Percentiles rank a stretch among this genome's conserved stretches.
These are phyloP conservation scores for Fusarium floridanum DNA, from an alignment of 2,329 filamentous ascomycete genomes.

Conservation along the genomic window DNA sequence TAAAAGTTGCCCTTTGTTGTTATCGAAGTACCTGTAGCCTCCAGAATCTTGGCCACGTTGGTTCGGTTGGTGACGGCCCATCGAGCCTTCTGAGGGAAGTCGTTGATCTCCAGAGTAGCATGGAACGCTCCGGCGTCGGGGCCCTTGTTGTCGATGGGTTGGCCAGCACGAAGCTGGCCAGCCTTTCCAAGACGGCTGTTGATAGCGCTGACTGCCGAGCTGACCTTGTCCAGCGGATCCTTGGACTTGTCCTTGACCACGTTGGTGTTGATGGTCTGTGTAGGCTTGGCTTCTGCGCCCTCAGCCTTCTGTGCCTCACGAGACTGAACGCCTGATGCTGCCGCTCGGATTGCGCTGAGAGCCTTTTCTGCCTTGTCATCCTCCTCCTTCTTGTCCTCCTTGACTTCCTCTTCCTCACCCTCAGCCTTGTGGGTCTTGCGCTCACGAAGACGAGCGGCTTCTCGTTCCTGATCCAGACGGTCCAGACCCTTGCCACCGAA, in stretches of 20 bases:
- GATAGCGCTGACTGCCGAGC: slow-evolving; percentile 91
- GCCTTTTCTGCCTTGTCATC: slow-evolving; percentile 79
- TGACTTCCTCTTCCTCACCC: slow-evolving; percentile 84
- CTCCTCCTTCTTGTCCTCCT: slow-evolving; percentile 81
- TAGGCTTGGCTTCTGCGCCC: slow-evolving; percentile 50
- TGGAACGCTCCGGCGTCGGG: slow-evolving; percentile 97
- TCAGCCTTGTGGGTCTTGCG: slow-evolving; percentile 91
- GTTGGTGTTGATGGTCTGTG: slow-evolving; percentile 66
- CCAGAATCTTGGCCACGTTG: slow-evolving; percentile 97
- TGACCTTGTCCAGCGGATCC: slow-evolving; percentile 85
- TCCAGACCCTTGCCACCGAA: slow-evolving; percentile 97
- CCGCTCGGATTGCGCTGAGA: slow-evolving; percentile 73
- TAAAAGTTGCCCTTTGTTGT: slow-evolving; percentile 98
- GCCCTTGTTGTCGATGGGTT: slow-evolving; percentile 98
- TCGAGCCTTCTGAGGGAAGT: slow-evolving; percentile 97
- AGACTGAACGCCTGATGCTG: slow-evolving; percentile 68
- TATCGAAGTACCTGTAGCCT: slow-evolving; percentile 93
- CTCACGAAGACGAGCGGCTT: slow-evolving; percentile 86
- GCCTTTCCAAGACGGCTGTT: slow-evolving; percentile 90
- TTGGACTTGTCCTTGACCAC: slow-evolving; percentile 69
- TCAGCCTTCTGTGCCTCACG: slow-evolving; percentile 65
- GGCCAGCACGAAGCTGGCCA: slow-evolving; percentile 89
- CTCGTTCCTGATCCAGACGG: slow-evolving; percentile 89
- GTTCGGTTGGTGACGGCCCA: slow-evolving; percentile 99
- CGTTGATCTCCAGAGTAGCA: slow-evolving; percentile 97